Base-by-base conservation (phyloP, 345 rosid species). In the Bretschneidera sinensis region DNA sequence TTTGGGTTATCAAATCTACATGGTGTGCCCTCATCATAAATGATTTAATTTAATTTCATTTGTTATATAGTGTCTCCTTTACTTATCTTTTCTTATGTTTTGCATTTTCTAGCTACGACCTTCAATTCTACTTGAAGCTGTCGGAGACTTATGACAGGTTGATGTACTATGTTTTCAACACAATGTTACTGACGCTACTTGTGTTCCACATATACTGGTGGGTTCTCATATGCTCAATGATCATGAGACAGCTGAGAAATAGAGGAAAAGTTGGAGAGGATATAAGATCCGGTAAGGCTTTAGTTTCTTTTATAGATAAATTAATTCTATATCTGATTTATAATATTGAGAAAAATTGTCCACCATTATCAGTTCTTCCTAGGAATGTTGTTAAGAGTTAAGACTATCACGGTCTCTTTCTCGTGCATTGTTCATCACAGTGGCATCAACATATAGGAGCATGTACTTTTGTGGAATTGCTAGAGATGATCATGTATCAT, bases 191-290 rank as follows among this genome's bases (percentile, higher is more conserved):
- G 78, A 88, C 57, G 79, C 75, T 95, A 59, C 82, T 95, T 60
- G 88, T 85, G 24, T 95, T 91, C 87, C 99, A 95, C 74, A 70
- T 91, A 53, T 95, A 95, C 73, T 95, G 99, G 99, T 95, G 97
- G 99, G 58, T 73, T 75, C 92, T 95, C 61, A 95, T 95, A 54
- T 88, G 75, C 64, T 72, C 89, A 31, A 94, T 91, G 99, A 88
- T 91, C 55, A 76, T 34, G 69, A 83, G 81, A 79, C 95, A 88
- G 60, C 84, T 91, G 24, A 75, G 79, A 71, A 95, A 94, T 78
- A 85, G 87, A 55, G 97, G 99, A 78, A 70, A 76, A 79, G 91
- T 94, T 4, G 99, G 95, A 50, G 97, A 91, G 77, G 97, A 91
- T 71, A 91, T 94, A 63, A 88, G 99, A 91, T 88, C 95, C 17